Conservation (phyloP, 306 rosid genomes). For the Gastrolobium bilobum region DNA sequence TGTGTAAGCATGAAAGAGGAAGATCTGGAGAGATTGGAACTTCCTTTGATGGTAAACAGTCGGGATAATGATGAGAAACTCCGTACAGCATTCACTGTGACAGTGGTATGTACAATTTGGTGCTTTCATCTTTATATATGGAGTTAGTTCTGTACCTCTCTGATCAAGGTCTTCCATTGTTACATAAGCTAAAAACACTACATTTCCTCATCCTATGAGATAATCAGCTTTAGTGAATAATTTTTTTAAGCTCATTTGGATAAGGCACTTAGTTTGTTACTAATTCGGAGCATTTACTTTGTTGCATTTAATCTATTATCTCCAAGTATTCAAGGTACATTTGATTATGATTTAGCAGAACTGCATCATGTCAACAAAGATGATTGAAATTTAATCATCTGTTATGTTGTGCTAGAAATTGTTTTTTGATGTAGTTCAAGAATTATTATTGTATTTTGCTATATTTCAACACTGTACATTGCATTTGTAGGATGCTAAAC, state of each 20-base stretch:
- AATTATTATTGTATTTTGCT: conserved; percentile 6
- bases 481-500: conserved; percentile 75
- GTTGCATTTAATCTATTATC: not conserved
- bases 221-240: conserved; percentile 18
- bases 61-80: conserved; percentile 79
- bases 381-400: conserved; percentile 31
- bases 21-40: conserved; percentile 81
- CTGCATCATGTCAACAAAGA: not conserved
- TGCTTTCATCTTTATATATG: conserved; percentile 27
- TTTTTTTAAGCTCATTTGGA: conserved; percentile 29
- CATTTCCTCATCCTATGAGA: conserved; percentile 4
- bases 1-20: conserved; percentile 87
- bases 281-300: conserved; percentile 23
- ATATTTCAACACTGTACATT: conserved; percentile 32
- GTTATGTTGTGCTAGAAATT: conserved; percentile 8
- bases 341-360: conserved; percentile 9
- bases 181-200: not conserved
- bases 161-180: no score
- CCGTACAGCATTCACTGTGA: conserved; percentile 83
- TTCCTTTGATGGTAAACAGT: conserved; percentile 87
- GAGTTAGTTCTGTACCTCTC: conserved; percentile 47
- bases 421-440: not conserved
- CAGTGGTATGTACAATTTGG: conserved; percentile 75
- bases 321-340: conserved; percentile 6
- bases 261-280: conserved; percentile 34